A percentile compares a stretch with the other conserved stretches of the same genome.
Conservation (phyloP, 2,329 filamentous ascomycete species). For the Cladophialophora exuberans region DNA sequence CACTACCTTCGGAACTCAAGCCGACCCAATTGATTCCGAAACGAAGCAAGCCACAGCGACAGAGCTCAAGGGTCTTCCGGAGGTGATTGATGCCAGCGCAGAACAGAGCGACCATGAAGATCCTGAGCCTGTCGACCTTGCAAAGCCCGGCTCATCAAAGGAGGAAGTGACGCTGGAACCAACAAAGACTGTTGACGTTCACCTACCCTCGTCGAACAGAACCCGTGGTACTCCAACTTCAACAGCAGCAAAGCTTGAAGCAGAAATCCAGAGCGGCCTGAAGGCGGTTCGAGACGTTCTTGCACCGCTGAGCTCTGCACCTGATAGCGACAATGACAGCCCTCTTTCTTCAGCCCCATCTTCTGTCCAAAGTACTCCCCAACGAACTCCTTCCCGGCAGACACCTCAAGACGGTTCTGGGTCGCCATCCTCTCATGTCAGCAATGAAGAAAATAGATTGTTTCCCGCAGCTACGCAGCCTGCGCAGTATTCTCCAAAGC, state of each 20-base stretch:
- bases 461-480: constrained; percentile 25
- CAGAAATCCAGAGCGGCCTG: constrained; percentile 24
- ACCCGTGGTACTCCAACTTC: background rate
- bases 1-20: background rate
- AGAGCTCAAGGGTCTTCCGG: background rate
- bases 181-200: background rate
- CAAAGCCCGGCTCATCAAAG: too few relatives aligned
- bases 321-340: constrained; percentile 24
- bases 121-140: too few relatives aligned
- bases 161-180: background rate
- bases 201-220: background rate
- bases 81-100: too few relatives aligned
- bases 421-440: background rate
- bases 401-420: background rate
- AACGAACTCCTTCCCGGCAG: background rate
- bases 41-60: background rate
- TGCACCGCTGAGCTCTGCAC: background rate
- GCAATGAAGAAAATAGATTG: constrained; percentile 21
- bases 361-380: constrained; percentile 16
- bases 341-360: constrained; percentile 28
- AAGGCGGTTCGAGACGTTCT: constrained; percentile 23
- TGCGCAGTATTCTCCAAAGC: constrained; percentile 2
- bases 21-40: background rate
- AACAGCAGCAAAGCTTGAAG: constrained; percentile 17
- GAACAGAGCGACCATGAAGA: too few relatives aligned